These are phyloP conservation scores for Vitis hybrid DNA, from an alignment of 177 flowering plant species.

Conservation along the genomic window DNA sequence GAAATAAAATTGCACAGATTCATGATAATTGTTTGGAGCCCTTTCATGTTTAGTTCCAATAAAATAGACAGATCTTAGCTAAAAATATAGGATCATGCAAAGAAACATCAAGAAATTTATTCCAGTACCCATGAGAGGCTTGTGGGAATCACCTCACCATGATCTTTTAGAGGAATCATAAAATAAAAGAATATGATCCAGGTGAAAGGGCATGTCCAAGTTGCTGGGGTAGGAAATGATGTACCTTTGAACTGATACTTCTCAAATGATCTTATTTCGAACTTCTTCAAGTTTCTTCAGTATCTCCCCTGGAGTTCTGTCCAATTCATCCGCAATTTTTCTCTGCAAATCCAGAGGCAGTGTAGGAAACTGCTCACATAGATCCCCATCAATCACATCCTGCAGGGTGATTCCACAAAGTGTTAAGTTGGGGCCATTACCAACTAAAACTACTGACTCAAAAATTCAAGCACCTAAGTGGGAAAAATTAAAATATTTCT, in stretches of 20 bases:
- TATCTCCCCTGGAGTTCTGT: slow-evolving; percentile 96
- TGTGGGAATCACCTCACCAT: too few relatives aligned
- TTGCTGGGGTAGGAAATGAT: neutral
- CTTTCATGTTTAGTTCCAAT: neutral
- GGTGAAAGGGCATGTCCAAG: neutral
- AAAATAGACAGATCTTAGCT: neutral
- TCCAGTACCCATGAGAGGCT: too few relatives aligned
- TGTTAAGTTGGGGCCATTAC: too few relatives aligned
- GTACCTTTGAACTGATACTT: slow-evolving; percentile 12
- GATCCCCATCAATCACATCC: slow-evolving; percentile 99
- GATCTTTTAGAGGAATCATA: too few relatives aligned
- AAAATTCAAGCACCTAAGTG: too few relatives aligned
- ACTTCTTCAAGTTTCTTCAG: slow-evolving; percentile 94
- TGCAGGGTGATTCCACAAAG: slow-evolving; percentile 31
- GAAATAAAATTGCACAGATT: too few relatives aligned
- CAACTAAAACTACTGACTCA: too few relatives aligned
- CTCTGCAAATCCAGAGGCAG: slow-evolving; percentile 86
- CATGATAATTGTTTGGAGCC: too few relatives aligned
- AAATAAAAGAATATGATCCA: neutral
- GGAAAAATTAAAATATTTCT: too few relatives aligned
- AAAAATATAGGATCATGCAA: neutral
- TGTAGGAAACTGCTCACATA: slow-evolving; percentile 96
- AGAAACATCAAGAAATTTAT: neutral
- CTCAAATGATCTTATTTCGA: slow-evolving; percentile 83
- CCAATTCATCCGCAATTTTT: slow-evolving; percentile 97